A percentile compares a stretch with the other conserved stretches of the same genome.
These are phyloP conservation scores for Syncephalastrum monosporum DNA, from an alignment of 371 early-diverging fungal genomes.

Conservation along the genomic window DNA sequence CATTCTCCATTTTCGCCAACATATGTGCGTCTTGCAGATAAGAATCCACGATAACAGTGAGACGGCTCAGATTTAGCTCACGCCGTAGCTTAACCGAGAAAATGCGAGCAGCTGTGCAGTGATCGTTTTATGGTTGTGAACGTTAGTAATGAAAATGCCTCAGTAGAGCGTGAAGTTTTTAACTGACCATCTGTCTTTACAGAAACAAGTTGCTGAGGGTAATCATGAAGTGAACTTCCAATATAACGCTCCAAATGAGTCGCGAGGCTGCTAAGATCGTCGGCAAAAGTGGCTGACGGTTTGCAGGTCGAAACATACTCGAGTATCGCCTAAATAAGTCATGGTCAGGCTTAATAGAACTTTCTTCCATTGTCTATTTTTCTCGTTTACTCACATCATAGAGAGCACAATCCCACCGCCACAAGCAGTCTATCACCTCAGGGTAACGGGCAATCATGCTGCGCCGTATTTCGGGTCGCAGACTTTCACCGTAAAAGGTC, in stretches of 20 bases:
- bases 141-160: too few species aligned
- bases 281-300: conserved; percentile 8
- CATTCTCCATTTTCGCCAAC: too few species aligned
- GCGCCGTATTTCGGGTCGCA: neutral
- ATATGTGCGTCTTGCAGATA: too few species aligned
- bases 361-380: too few species aligned
- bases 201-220: conserved; percentile 11
- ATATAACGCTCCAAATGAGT: conserved; percentile 42
- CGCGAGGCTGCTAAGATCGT: conserved; percentile 39
- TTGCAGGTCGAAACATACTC: neutral
- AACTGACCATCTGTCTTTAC: too few species aligned
- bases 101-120: too few species aligned
- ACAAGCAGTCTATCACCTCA: conserved; percentile 44
- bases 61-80: too few species aligned
- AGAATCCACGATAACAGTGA: too few species aligned
- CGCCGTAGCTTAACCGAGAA: too few species aligned
- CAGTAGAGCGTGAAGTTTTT: too few species aligned
- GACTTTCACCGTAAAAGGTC: too few species aligned
- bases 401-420: conserved; percentile 55
- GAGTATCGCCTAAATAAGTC: neutral
- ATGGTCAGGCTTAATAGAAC: neutral
- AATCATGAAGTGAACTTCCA: conserved; percentile 22
- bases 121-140: too few species aligned
- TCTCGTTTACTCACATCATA: conserved; percentile 41
- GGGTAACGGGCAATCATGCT: conserved; percentile 20